Evolutionary conservation across 352 stramenopile species (phyloP).

Genomic region (Phytopythium aichiense): DNA sequence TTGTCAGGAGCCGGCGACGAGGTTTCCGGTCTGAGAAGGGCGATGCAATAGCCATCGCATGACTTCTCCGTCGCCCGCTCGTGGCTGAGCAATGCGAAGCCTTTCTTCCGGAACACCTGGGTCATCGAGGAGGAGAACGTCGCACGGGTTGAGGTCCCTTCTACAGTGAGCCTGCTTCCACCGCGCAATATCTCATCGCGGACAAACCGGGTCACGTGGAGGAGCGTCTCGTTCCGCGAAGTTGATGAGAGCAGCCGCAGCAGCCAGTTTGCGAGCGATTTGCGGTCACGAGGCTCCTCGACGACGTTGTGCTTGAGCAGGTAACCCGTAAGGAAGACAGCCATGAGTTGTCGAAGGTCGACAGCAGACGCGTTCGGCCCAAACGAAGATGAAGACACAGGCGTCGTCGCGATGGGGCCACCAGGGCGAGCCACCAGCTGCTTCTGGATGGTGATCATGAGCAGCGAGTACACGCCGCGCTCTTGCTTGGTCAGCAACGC

Average conservation of each 20-base stretch:
- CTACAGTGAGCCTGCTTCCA: not conserved
- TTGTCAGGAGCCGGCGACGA: not conserved
- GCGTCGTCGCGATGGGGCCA: constrained; percentile 12
- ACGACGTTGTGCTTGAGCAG: constrained; percentile 51
- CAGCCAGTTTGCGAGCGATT: constrained; percentile 62
- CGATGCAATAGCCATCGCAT: not conserved
- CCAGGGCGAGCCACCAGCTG: constrained; percentile 52
- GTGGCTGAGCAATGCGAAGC: constrained; percentile 21
- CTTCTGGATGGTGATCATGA: constrained; percentile 88
- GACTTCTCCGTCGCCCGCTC: constrained; percentile 8
- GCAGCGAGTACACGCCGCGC: constrained; percentile 57
- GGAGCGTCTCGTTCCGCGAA: constrained; percentile 51
- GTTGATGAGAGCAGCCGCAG: constrained; percentile 59
- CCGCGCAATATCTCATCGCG: constrained; percentile 33
- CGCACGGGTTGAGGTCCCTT: not conserved
- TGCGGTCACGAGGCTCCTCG: constrained; percentile 51
- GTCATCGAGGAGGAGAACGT: constrained; percentile 27
- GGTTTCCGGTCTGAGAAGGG: not conserved
- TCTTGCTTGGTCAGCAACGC: constrained; percentile 59
- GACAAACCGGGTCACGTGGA: constrained; percentile 64
- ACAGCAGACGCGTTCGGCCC: constrained; percentile 18
- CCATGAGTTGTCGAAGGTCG: constrained; percentile 76
- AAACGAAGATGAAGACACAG: constrained; percentile 12
- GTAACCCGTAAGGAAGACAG: constrained; percentile 67
- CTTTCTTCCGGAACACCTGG: constrained; percentile 48